Percentiles rank a stretch among this genome's conserved stretches.
These are phyloP conservation scores for Crotalaria pallida DNA, from an alignment of 306 rosid genomes.

Conservation along the genomic window DNA sequence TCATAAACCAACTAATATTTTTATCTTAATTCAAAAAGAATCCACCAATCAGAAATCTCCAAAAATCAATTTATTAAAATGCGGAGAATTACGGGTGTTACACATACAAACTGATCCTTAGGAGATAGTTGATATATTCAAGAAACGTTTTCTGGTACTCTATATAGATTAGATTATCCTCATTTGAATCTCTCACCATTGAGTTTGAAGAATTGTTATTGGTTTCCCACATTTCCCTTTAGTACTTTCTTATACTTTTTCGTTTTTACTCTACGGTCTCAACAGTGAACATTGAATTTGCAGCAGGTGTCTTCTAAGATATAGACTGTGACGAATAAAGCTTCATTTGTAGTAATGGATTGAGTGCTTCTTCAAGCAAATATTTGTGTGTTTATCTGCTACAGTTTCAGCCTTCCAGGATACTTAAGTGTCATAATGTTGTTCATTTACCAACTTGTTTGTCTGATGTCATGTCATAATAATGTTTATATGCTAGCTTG, in stretches of 20 bases:
- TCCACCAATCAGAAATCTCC: too few relatives aligned
- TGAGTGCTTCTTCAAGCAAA: constrained; percentile 2
- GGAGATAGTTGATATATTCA: constrained; percentile 41
- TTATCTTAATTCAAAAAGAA: too few relatives aligned
- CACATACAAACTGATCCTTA: constrained; percentile 44
- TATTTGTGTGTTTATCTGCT: neutral
- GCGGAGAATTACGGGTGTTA: too few relatives aligned
- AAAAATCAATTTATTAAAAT: too few relatives aligned
- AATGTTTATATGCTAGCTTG: neutral
- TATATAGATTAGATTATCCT: neutral
- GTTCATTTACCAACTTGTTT: neutral
- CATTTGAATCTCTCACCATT: neutral
- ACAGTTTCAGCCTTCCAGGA: neutral
- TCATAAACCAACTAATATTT: too few relatives aligned
- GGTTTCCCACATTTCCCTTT: neutral
- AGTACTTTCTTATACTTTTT: neutral
- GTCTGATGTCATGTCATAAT: neutral
- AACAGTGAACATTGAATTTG: constrained; percentile 33
- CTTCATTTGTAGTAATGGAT: neutral
- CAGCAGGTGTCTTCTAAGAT: neutral
- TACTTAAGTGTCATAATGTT: neutral
- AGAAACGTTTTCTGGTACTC: constrained; percentile 49
- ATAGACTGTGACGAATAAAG: neutral
- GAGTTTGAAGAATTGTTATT: constrained; percentile 7
- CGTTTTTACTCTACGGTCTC: constrained; percentile 32